phyloP scores from a whole-genome alignment of 495 filamentous ascomycete species.

The Rhypophila decipiens region DNA sequence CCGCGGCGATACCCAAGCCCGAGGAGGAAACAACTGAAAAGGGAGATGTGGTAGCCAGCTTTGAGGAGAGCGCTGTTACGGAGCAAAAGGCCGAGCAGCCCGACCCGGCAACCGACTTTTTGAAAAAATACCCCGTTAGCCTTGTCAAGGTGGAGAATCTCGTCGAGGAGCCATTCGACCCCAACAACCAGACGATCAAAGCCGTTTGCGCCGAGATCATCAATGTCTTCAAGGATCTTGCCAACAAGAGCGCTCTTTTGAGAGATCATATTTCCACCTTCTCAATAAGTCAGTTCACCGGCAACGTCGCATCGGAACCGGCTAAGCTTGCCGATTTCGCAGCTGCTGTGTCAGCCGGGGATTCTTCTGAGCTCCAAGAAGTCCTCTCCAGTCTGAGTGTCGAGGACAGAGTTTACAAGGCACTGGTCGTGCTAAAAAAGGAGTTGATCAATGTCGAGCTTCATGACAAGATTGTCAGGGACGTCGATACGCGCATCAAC shows the following conservation, averaged over 20 bases:
- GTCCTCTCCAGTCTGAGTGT: conserved; percentile 85
- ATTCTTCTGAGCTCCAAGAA: conserved; percentile 86
- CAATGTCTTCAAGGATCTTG: conserved; percentile 96
- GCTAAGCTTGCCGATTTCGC: conserved; percentile 95
- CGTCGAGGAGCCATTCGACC: conserved; percentile 78
- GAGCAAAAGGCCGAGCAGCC: conserved; percentile 52
- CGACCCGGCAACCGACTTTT: conserved; percentile 85
- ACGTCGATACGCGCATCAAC: conserved; percentile 95
- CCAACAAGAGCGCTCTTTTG: conserved; percentile 88
- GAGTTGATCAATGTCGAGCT: conserved; percentile 97
- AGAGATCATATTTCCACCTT: conserved; percentile 96
- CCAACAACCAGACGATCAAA: conserved; percentile 75
- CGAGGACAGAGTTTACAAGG: conserved; percentile 83
- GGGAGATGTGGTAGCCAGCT: conserved; percentile 94
- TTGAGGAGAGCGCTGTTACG: conserved; percentile 69
- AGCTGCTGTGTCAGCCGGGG: conserved; percentile 86
- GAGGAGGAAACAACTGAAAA: conserved; percentile 47
- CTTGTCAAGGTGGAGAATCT: conserved; percentile 94
- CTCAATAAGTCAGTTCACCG: conserved; percentile 87
- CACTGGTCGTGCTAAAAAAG: conserved; percentile 87
- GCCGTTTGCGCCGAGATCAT: conserved; percentile 96
- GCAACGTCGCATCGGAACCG: conserved; percentile 91
- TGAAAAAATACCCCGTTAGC: conserved; percentile 83
- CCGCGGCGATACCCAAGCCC: conserved; percentile 50
- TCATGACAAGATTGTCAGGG: conserved; percentile 94